Base-by-base conservation (phyloP, 352 stramenopile species). In the Saprolegnia diclina region DNA sequence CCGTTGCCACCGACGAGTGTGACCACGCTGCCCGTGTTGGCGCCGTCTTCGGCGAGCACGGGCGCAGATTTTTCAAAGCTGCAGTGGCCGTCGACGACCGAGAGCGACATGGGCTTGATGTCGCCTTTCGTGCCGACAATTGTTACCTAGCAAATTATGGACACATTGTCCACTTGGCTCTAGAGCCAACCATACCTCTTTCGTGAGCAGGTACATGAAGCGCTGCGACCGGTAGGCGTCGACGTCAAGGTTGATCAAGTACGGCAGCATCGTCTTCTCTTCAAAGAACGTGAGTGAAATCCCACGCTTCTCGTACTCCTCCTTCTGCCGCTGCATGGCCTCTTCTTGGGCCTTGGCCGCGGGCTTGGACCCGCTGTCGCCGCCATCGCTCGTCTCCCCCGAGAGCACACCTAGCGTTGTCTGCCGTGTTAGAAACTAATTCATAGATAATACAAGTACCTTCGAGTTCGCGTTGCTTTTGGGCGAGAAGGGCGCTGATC, bases 181-280 rank as follows among this genome's bases (percentile, higher is more conserved):
- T 5, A 35, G 5, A 35, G 2, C 29, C 29, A 35, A 55, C 40
- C 14, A 5, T 19, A 70, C 63, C n/a, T 71, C 73, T 26, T 89
- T 83, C 26, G 87, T 73, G 50, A 98, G 73, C 18, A 97, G 64
- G 71, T 97, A 97, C 85, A 98, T 92, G 71, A 97, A 97, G 26
- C 92, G 89, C 71, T 91, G 85, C 24, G 88, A 93, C 14, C 92
- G 84, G 72, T 97, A 98, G 21, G 88, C 89, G 65, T 98, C 92
- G 45, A 97, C 92, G 68, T 98, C 92, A 37, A 98, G 67, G 72
- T 98, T 98, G 70, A 98, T 91, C 11, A 98, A 81, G 72, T 97
- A 96, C 21, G 91, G 91, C 26, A 78, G 71, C 56, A 57, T 85
- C 0, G 83, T 97, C 18, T 91, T 88, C 21, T 78, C 72, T 67